Base-by-base conservation (phyloP, 768 basidiomycete genomes). In the Ramaria sp. region DNA sequence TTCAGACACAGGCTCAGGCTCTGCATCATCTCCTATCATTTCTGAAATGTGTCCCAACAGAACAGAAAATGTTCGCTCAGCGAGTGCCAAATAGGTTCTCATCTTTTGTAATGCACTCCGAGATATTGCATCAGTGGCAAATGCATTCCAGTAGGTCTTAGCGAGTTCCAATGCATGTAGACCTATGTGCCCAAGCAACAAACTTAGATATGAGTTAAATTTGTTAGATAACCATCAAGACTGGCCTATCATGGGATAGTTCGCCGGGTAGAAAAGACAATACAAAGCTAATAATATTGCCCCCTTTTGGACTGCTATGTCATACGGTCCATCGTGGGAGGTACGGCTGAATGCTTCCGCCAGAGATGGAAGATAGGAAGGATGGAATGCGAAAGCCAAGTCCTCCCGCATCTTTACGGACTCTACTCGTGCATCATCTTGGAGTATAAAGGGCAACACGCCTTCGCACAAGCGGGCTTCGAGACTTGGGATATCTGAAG, bases 171-270 rank as follows among this genome's bases (percentile, higher is more conserved):
- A 64, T 10, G 81, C 67, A 65, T 91, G 88, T 69, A 88, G 72
- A 13, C 87, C 88, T 91, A 53, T 18, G 10, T 28, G 39, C 28
- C 16, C 34, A 36, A 45, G n/a, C 38, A 54, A 24, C 52, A 20
- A 39, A 22, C 44, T 54, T n/a, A 32, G 50, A 30, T 41, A 25
- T 13, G 34, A 50, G 39, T 24, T 16, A 53, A 42, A 44, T 42
- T 34, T 8, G 36, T 27, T 27, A 16, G 36, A 58, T 7, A 20
- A 24, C 50, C 6, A 30, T n/a, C n/a, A 15, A 12, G 30, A 64
- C 76, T 59, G 52, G 86, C 88, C 88, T 24, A 82, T 86, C 59
- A 88, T 85, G n/a, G 88, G 88, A 65, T 88, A 88, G 61, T 84
- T 83, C 1, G 67, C 69, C 1, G 88, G 86, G 61, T 91, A 91